phyloP scores from a whole-genome alignment of 768 basidiomycete species.

The Solioccasus polychromus region DNA sequence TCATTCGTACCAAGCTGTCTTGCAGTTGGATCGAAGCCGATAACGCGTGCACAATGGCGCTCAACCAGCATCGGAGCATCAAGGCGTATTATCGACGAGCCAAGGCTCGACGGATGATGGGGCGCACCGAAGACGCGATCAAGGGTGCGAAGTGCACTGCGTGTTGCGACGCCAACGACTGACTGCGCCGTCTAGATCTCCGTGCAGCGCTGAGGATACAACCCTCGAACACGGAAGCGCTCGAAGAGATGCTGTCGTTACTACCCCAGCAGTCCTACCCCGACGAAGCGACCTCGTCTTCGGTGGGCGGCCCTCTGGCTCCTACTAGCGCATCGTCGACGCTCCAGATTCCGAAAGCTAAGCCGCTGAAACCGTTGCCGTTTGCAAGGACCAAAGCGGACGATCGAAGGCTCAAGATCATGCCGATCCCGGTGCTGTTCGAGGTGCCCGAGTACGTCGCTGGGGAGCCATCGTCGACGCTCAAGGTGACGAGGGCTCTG shows the following conservation, averaged over 20 bases:
- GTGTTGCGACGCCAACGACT: not conserved
- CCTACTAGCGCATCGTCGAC: conserved; percentile 12
- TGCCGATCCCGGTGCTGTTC: conserved; percentile 43
- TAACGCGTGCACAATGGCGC: conserved; percentile 61
- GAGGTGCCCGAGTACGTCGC: conserved; percentile 29
- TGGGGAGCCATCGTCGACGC: conserved; percentile 19
- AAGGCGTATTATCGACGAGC: conserved; percentile 73
- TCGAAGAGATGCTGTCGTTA: conserved; percentile 50
- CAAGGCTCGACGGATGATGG: conserved; percentile 61
- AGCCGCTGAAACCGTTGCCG: conserved; percentile 46
- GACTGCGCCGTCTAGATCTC: conserved; percentile 46
- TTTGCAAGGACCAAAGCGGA: conserved; percentile 52
- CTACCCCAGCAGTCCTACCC: conserved; percentile 21
- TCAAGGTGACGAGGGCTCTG: conserved; percentile 29
- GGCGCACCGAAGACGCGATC: conserved; percentile 53
- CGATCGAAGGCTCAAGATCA: conserved; percentile 52
- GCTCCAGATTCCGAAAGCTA: conserved; percentile 39
- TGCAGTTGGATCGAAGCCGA: conserved; percentile 72
- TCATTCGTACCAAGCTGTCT: conserved; percentile 16
- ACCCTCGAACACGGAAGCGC: conserved; percentile 61
- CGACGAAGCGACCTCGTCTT: conserved; percentile 30
- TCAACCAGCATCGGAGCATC: conserved; percentile 61
- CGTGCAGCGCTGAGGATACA: conserved; percentile 59
- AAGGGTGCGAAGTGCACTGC: conserved; percentile 40
- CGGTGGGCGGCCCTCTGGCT: conserved; percentile 20